These are phyloP conservation scores for Fusarium nematophilum DNA, from an alignment of 2,329 filamentous ascomycete species.

Conservation along the genomic window DNA sequence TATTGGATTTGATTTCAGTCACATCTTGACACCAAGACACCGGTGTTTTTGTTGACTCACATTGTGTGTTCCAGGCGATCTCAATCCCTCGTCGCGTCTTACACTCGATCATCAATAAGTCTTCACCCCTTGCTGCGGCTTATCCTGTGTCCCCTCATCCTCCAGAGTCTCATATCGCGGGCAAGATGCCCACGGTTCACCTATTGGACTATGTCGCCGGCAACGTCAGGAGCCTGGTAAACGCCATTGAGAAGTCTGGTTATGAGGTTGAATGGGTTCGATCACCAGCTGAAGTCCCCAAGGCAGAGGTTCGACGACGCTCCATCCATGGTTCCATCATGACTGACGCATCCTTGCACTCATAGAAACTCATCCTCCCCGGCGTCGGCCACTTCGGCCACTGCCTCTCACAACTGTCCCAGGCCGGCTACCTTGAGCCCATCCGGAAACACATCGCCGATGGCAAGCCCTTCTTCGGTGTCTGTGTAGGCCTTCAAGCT, in stretches of 20 bases:
- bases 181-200: slow-evolving; percentile 79
- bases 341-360: slow-evolving; percentile 15
- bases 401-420: slow-evolving; percentile 85
- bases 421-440: slow-evolving; percentile 85
- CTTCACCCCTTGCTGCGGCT: background rate
- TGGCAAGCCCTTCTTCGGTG: slow-evolving; percentile 98
- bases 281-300: slow-evolving; percentile 83
- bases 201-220: slow-evolving; percentile 92
- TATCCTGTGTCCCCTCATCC: slow-evolving; percentile 15
- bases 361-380: slow-evolving; percentile 90
- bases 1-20: slow-evolving; percentile 30
- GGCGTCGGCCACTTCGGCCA: slow-evolving; percentile 98
- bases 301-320: slow-evolving; percentile 76
- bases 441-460: slow-evolving; percentile 84
- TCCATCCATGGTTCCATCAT: background rate
- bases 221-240: slow-evolving; percentile 94
- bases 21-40: slow-evolving; percentile 30
- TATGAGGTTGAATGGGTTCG: slow-evolving; percentile 94
- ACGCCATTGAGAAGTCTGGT: slow-evolving; percentile 96
- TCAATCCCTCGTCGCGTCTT: background rate
- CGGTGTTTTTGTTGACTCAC: slow-evolving; percentile 35
- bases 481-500: slow-evolving; percentile 94
- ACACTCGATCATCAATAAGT: background rate
- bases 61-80: background rate
- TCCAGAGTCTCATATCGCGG: slow-evolving; percentile 16